These are phyloP conservation scores for Pseudocohnilembus persalinus DNA, from an alignment of 169 alveolate genomes.

Conservation along the genomic window DNA sequence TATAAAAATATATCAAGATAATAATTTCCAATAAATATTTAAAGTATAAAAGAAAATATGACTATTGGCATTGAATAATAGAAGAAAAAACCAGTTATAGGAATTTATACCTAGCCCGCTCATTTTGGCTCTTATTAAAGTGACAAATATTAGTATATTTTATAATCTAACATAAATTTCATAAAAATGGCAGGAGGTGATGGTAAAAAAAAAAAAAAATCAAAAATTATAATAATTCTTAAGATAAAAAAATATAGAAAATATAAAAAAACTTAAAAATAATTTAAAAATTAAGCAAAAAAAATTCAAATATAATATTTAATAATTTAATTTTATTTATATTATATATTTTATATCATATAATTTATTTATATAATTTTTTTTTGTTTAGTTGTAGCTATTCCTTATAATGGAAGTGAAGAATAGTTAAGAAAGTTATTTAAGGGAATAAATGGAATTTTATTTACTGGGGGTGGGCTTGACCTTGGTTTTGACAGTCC, in stretches of 20 bases:
- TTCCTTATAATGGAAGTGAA: background rate
- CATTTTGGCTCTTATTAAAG: background rate
- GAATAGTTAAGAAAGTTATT: too few relatives aligned
- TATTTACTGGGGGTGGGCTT: background rate
- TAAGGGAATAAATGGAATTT: background rate
- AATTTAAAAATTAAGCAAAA: too few relatives aligned
- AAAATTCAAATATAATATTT: too few relatives aligned
- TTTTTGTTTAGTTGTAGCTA: background rate
- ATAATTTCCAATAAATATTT: too few relatives aligned
- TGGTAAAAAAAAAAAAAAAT: background rate
- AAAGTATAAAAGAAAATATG: too few relatives aligned
- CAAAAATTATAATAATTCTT: too few relatives aligned
- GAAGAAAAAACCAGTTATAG: background rate
- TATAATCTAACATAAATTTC: background rate
- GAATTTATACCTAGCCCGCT: background rate
- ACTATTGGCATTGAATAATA: too few relatives aligned
- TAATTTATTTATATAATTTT: too few relatives aligned
- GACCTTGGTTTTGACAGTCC: background rate
- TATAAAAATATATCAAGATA: too few relatives aligned
- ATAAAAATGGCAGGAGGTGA: background rate
- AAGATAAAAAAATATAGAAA: too few relatives aligned
- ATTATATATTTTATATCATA: too few relatives aligned
- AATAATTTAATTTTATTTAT: too few relatives aligned
- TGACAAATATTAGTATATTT: background rate
- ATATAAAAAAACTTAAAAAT: background rate